Evolutionary conservation across 306 rosid species (phyloP).

Genomic region (Sicyos baderoa): DNA sequence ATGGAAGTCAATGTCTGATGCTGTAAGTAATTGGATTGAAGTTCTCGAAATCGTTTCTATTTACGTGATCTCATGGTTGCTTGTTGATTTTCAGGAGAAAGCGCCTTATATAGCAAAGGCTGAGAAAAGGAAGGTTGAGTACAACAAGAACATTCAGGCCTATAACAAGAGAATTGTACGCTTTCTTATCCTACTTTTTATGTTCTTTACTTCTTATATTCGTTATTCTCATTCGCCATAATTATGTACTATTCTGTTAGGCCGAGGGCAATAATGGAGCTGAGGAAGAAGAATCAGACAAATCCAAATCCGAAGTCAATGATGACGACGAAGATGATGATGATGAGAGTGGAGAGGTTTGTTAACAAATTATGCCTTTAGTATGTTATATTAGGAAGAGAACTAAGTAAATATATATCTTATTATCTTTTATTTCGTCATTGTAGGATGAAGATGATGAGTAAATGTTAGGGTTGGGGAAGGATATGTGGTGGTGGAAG

Average conservation of each 20-base stretch:
- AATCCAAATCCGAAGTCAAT: conserved; percentile 75
- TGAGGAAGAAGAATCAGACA: conserved; percentile 79
- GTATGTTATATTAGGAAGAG: not conserved
- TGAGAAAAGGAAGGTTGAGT: conserved; percentile 65
- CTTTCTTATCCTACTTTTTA: too few relatives aligned
- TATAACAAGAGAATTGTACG: conserved; percentile 54
- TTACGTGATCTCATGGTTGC: not conserved
- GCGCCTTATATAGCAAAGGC: conserved; percentile 65
- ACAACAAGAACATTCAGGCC: conserved; percentile 39
- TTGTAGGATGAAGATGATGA: conserved; percentile 65
- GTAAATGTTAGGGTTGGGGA: not conserved
- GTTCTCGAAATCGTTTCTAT: not conserved
- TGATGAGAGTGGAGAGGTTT: conserved; percentile 47
- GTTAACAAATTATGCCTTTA: not conserved
- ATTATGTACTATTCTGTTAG: conserved; percentile 19
- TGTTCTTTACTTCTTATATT: not conserved
- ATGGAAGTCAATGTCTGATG: conserved; percentile 71
- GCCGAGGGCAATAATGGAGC: conserved; percentile 51
- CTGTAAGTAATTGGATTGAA: conserved; percentile 39
- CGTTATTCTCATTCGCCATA: not conserved
- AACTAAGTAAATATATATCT: not conserved
- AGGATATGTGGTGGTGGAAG: not conserved
- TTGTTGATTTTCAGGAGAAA: conserved; percentile 41
- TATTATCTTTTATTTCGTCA: not conserved
- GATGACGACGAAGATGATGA: conserved; percentile 78